These are phyloP conservation scores for Cetraspora pellucida DNA, from an alignment of 192 early-diverging fungal genomes.

Conservation along the genomic window DNA sequence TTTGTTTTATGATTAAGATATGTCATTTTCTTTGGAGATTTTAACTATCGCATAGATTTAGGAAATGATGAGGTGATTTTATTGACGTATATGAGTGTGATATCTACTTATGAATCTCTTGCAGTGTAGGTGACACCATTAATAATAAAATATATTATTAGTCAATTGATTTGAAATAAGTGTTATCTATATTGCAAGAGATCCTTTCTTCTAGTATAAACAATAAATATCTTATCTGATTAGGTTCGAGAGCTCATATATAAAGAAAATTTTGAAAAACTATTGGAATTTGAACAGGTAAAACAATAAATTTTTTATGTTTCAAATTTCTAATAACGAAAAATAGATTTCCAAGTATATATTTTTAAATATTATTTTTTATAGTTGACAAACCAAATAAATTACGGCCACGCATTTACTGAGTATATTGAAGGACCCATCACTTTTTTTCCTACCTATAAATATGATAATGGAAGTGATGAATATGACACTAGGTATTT, in stretches of 20 bases:
- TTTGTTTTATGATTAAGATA: slow-evolving; percentile 38
- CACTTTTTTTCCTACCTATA: slow-evolving; percentile 79
- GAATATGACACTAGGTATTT: slow-evolving; percentile 70
- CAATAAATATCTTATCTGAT: neutral
- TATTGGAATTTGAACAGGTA: slow-evolving; percentile 65
- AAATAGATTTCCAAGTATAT: slow-evolving; percentile 24
- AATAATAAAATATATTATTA: no score
- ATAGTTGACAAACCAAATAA: slow-evolving; percentile 59
- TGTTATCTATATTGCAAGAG: no score
- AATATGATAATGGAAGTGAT: slow-evolving; percentile 74
- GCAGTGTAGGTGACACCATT: no score
- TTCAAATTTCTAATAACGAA: slow-evolving; percentile 25
- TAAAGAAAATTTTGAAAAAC: slow-evolving; percentile 47
- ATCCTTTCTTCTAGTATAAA: neutral
- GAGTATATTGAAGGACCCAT: slow-evolving; percentile 79
- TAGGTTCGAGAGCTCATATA: slow-evolving; percentile 50
- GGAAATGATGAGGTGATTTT: slow-evolving; percentile 68
- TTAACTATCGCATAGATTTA: slow-evolving; percentile 87
- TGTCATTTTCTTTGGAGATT: slow-evolving; percentile 88
- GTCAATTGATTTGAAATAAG: no score
- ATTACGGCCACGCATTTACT: slow-evolving; percentile 63
- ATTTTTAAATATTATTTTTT: neutral
- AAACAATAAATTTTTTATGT: neutral
- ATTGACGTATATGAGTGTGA: neutral
- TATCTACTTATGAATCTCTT: no score